These are phyloP conservation scores for Talaromyces rugulosus DNA, from an alignment of 2,329 filamentous ascomycete species.

Conservation along the genomic window DNA sequence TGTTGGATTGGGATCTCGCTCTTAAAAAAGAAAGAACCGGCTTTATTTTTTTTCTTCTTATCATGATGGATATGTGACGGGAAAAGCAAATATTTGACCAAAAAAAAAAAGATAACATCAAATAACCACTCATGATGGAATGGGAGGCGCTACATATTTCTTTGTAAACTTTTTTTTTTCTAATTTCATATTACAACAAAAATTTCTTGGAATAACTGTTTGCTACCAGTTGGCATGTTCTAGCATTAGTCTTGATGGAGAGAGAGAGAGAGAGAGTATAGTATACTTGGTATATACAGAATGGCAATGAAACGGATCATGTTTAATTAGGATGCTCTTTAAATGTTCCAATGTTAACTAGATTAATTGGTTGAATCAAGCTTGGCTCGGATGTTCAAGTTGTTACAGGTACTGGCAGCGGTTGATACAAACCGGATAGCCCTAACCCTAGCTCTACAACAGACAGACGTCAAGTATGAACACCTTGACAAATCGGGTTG, in stretches of 20 bases:
- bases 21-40: neutral
- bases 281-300: neutral
- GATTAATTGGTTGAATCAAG: no score
- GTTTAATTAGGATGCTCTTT: neutral
- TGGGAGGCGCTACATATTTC: slow-evolving; percentile 12
- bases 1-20: slow-evolving; percentile 24
- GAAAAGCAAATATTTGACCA: neutral
- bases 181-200: neutral
- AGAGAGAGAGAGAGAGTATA: neutral
- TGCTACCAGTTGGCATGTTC: neutral
- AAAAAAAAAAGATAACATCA: neutral
- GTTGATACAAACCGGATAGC: neutral
- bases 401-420: neutral
- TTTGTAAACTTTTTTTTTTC: slow-evolving; percentile 13
- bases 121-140: neutral
- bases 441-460: neutral
- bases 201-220: neutral
- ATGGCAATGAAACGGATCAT: neutral
- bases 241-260: neutral
- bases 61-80: slow-evolving; percentile 9
- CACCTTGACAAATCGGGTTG: no score
- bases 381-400: neutral
- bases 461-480: neutral
- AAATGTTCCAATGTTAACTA: no score
- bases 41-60: slow-evolving; percentile 5